phyloP scores from a whole-genome alignment of 768 basidiomycete genomes.

The Obba rivulosa region DNA sequence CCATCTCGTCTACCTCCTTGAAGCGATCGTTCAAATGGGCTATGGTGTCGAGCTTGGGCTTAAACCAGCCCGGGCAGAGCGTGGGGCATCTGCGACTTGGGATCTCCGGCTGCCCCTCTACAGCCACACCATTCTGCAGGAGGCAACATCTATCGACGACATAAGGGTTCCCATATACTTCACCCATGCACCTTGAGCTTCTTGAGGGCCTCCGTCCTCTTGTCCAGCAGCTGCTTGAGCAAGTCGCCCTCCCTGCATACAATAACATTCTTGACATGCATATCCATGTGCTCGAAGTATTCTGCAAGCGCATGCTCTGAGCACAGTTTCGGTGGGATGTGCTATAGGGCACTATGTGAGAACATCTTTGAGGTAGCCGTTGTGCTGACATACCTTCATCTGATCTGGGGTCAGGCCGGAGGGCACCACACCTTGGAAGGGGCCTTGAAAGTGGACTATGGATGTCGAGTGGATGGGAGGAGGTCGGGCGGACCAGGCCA shows the following conservation, averaged over 20 bases:
- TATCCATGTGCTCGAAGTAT: conserved; percentile 87
- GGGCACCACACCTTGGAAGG: conserved; percentile 79
- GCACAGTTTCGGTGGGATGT: conserved; percentile 78
- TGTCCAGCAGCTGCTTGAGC: conserved; percentile 68
- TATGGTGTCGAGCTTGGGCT: conserved; percentile 77
- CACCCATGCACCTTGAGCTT: conserved; percentile 83
- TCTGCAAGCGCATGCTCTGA: conserved; percentile 84
- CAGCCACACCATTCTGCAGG: conserved; percentile 39
- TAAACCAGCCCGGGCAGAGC: conserved; percentile 69
- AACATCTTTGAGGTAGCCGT: conserved; percentile 1
- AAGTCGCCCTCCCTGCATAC: conserved; percentile 79
- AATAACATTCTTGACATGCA: conserved; percentile 89
- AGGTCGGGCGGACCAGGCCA: too few relatives aligned
- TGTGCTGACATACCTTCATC: conserved; percentile 45
- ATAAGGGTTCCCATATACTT: conserved; percentile 90
- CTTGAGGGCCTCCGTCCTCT: conserved; percentile 74
- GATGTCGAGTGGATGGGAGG: too few relatives aligned
- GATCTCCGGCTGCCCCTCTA: conserved; percentile 31
- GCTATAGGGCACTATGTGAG: conserved; percentile 32
- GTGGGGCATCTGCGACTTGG: conserved; percentile 77
- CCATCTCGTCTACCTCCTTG: conserved; percentile 75
- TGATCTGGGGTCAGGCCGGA: conserved; percentile 52
- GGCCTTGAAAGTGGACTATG: too few relatives aligned
- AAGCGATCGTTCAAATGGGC: conserved; percentile 83
- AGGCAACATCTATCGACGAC: conserved; percentile 44